Conservation (phyloP, 1,139 yeast species). For the Debaryomyces psychrophilus region DNA sequence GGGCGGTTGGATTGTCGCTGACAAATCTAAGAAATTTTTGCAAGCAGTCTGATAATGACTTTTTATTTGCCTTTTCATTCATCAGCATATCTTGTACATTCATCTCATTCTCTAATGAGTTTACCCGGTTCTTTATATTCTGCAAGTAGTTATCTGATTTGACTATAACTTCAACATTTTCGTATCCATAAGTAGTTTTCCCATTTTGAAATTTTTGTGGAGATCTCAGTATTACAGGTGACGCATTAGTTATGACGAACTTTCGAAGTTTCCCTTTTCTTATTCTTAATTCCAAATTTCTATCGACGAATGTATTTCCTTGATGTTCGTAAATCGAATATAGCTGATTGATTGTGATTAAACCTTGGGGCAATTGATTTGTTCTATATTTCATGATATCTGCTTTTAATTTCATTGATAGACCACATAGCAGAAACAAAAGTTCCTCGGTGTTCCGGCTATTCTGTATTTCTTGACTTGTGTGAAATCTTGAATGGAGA, state of each 20-base stretch:
- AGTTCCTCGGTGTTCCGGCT: slow-evolving; percentile 28
- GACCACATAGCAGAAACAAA: slow-evolving; percentile 38
- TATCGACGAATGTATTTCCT: slow-evolving; percentile 51
- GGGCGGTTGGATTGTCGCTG: slow-evolving; percentile 31
- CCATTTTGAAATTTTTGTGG: slow-evolving; percentile 36
- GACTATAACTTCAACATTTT: slow-evolving; percentile 45
- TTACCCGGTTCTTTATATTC: slow-evolving; percentile 19
- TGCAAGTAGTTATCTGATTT: slow-evolving; percentile 28
- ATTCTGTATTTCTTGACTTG: slow-evolving; percentile 17
- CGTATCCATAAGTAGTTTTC: slow-evolving; percentile 48
- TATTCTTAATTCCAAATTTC: slow-evolving; percentile 37
- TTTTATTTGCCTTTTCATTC: slow-evolving; percentile 11
- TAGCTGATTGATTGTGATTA: slow-evolving; percentile 43
- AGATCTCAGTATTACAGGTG: slow-evolving; percentile 48
- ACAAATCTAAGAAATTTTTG: slow-evolving; percentile 30
- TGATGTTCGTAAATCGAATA: slow-evolving; percentile 44
- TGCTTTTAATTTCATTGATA: slow-evolving; percentile 39
- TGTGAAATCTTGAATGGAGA: slow-evolving; percentile 27
- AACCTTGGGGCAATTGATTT: slow-evolving; percentile 35
- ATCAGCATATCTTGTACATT: neutral
- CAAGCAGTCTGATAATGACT: slow-evolving; percentile 17
- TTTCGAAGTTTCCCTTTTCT: slow-evolving; percentile 39
- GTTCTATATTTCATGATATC: slow-evolving; percentile 41
- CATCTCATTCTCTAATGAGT: slow-evolving; percentile 9
- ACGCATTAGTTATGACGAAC: slow-evolving; percentile 48